Evolutionary conservation across 2,329 filamentous ascomycete species (phyloP).

Genomic region (Leptographium galeiforme): DNA sequence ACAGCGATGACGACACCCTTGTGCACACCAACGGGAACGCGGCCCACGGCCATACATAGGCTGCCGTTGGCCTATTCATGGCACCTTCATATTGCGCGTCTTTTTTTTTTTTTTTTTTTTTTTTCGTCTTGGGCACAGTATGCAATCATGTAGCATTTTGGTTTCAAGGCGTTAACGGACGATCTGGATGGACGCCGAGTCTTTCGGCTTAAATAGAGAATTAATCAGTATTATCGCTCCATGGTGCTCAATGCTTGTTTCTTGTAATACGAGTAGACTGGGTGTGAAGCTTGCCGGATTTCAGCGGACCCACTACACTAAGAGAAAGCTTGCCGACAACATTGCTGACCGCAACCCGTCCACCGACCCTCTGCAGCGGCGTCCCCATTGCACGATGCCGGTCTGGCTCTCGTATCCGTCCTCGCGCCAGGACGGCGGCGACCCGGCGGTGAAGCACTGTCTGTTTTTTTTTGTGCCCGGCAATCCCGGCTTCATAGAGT

Average conservation of each 20-base stretch:
- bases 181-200: too few relatives aligned
- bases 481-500: slow-evolving; percentile 63
- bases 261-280: too few relatives aligned
- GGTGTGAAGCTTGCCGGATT: too few relatives aligned
- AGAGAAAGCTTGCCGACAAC: background rate
- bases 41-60: background rate
- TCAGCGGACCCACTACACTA: too few relatives aligned
- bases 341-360: background rate
- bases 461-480: slow-evolving; percentile 64
- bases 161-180: background rate
- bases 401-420: slow-evolving; percentile 10
- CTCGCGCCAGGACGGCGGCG: background rate
- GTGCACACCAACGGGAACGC: slow-evolving; percentile 12
- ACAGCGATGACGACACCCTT: slow-evolving; percentile 17
- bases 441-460: slow-evolving; percentile 4
- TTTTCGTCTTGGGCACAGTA: too few relatives aligned
- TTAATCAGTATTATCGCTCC: too few relatives aligned
- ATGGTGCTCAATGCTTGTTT: too few relatives aligned
- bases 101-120: too few relatives aligned
- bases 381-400: slow-evolving; percentile 3
- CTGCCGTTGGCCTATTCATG: too few relatives aligned
- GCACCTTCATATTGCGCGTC: too few relatives aligned
- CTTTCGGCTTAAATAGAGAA: too few relatives aligned
- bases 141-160: background rate
- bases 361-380: background rate